These are phyloP conservation scores for Immersiporthe knoxdaviesiana DNA, from an alignment of 2,329 filamentous ascomycete species.

Conservation along the genomic window DNA sequence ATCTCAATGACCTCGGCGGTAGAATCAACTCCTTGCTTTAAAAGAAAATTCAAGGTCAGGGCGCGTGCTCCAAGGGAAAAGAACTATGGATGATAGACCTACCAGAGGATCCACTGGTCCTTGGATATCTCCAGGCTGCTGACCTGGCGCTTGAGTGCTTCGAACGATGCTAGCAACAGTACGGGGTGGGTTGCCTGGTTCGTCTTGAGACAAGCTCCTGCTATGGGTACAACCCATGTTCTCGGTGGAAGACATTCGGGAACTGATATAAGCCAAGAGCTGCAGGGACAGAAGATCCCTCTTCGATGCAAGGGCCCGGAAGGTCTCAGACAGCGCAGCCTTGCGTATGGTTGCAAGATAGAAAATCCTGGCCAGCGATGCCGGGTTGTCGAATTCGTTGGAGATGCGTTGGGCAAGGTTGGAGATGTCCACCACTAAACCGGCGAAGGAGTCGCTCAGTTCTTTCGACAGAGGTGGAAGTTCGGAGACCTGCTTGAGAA, in stretches of 20 bases:
- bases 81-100: background rate
- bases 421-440: background rate
- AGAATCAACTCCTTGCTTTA: background rate
- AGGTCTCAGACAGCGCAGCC: background rate
- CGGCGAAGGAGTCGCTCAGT: background rate
- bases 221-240: background rate
- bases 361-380: background rate
- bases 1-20: background rate
- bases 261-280: background rate
- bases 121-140: background rate
- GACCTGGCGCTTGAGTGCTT: background rate
- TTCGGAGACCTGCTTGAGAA: background rate
- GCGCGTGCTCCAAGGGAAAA: background rate
- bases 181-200: too few relatives aligned
- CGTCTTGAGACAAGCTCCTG: background rate
- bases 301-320: background rate
- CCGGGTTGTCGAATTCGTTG: background rate
- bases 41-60: background rate
- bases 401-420: background rate
- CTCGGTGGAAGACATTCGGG: background rate
- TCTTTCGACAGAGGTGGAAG: background rate
- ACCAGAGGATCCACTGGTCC: background rate
- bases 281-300: background rate
- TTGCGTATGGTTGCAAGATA: background rate
- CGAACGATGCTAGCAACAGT: background rate